phyloP scores from a whole-genome alignment of 805 yeast genomes.

The Priceomyces fermenticarens region DNA sequence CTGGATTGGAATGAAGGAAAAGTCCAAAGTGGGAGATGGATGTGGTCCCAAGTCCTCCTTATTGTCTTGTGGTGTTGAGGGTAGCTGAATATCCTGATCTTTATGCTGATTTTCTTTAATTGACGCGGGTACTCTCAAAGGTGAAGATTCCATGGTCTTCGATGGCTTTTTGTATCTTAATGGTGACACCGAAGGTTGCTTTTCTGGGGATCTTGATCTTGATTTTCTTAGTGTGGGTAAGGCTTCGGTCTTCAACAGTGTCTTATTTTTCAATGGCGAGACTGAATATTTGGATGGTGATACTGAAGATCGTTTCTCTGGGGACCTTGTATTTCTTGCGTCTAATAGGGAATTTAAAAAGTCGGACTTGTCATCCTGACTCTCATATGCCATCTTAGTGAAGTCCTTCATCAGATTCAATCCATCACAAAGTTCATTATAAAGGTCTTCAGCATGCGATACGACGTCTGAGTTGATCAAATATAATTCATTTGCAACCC shows the following conservation, averaged over 20 bases:
- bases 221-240: background rate
- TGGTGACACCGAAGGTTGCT: background rate
- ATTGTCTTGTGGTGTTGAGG: background rate
- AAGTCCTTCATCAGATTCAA: slow-evolving; percentile 41
- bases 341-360: slow-evolving; percentile 1
- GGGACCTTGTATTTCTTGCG: background rate
- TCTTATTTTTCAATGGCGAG: slow-evolving; percentile 2
- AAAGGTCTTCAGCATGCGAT: slow-evolving; percentile 36
- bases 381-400: slow-evolving; percentile 30
- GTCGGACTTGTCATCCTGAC: slow-evolving; percentile 4
- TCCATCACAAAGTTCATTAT: slow-evolving; percentile 35
- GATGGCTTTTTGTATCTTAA: too few relatives aligned
- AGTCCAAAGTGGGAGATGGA: slow-evolving; percentile 18
- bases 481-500: slow-evolving; percentile 45
- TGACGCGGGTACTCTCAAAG: background rate
- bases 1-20: slow-evolving; percentile 20
- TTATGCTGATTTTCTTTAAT: background rate
- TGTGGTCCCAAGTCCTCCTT: slow-evolving; percentile 4
- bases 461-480: slow-evolving; percentile 30
- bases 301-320: slow-evolving; percentile 2
- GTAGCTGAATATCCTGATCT: background rate
- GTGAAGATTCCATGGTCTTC: background rate
- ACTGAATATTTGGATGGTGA: too few relatives aligned
- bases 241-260: background rate
- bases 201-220: background rate